A percentile compares a stretch with the other conserved stretches of the same genome.
Conservation (phyloP, 2,329 filamentous ascomycete genomes). For the Pseudodiploospora longispora region DNA sequence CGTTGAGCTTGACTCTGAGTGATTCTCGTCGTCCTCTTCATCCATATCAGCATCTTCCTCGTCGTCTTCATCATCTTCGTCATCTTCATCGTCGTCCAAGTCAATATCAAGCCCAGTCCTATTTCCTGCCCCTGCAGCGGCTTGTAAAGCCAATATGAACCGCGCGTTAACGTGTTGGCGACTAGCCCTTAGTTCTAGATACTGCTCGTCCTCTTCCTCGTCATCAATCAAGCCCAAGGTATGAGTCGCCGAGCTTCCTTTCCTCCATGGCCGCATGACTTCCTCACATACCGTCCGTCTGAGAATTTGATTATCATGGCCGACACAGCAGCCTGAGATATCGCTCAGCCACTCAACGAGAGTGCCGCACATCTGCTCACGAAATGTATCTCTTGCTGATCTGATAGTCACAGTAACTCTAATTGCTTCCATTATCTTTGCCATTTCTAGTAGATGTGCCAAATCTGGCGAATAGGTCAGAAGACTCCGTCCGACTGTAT, state of each 20-base stretch:
- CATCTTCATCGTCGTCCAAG: constrained; percentile 20
- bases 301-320: constrained; percentile 69
- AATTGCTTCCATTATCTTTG: constrained; percentile 85
- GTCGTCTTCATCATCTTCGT: constrained; percentile 25
- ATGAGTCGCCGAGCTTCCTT: constrained; percentile 77
- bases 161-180: constrained; percentile 26
- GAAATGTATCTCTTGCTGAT: constrained; percentile 87
- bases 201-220: constrained; percentile 41
- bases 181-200: constrained; percentile 27
- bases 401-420: constrained; percentile 93
- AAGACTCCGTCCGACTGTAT: constrained; percentile 80
- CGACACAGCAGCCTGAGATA: constrained; percentile 82
- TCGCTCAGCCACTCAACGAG: constrained; percentile 95
- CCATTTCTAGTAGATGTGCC: constrained; percentile 64
- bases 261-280: constrained; percentile 77
- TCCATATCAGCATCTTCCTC: constrained; percentile 35
- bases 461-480: constrained; percentile 70
- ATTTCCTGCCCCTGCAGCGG: constrained; percentile 20
- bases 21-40: constrained; percentile 45
- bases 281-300: constrained; percentile 83
- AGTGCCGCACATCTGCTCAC: constrained; percentile 97
- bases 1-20: constrained; percentile 23
- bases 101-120: constrained; percentile 22
- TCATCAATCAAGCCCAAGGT: constrained; percentile 39
- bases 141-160: constrained; percentile 30